Base-by-base conservation (phyloP, 1,284 basidiomycete genomes). In the Microbotryum intermedium region DNA sequence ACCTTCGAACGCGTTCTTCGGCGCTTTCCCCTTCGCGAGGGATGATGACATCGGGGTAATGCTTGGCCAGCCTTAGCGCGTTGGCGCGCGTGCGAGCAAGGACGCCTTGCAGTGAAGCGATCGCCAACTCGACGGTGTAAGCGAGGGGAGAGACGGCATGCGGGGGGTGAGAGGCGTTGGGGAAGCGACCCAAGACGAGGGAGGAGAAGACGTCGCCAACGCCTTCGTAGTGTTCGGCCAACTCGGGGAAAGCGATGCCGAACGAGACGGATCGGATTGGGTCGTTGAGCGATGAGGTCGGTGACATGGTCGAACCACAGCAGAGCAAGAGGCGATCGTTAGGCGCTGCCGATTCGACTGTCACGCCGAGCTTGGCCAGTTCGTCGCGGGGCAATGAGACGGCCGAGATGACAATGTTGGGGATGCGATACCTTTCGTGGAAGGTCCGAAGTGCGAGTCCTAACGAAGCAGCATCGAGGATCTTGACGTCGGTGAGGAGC, bases 191-290 rank as follows among this genome's bases (percentile, higher is more conserved):
- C 0, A 95, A 78, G 20, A 93, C 83, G 57, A 98, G 83, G 0
- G 95, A 90, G 2, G 93, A 92, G 77, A 99, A 98, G 55, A 97
- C 82, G 73, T 99, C 94, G 16, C 94, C 95, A 3, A 97, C 93
- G 28, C 94, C 95, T 11, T 89, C 88, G 74, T 94, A 98, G 77
- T 97, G 95, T 10, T 91, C 91, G 23, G 86, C 83, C 28, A 97
- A 81, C 47, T 87, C 82, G 0, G 88, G 87, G 11, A 97, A 84
- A 49, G 80, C 80, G 67, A 84, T 82, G 0, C 84, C 87, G 81
- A 21, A 93, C 79, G 78, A 73, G 4, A 71, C 30, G 52, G 64
- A 53, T 21, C 16, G 57, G 25, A 46, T 57, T 53, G 55, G 68
- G 54, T 39, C 48, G 57, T 26, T 63, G 6, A 53, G 59, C 2